phyloP scores from a whole-genome alignment of 1,139 yeast species.

The Taiozyma onychis region DNA sequence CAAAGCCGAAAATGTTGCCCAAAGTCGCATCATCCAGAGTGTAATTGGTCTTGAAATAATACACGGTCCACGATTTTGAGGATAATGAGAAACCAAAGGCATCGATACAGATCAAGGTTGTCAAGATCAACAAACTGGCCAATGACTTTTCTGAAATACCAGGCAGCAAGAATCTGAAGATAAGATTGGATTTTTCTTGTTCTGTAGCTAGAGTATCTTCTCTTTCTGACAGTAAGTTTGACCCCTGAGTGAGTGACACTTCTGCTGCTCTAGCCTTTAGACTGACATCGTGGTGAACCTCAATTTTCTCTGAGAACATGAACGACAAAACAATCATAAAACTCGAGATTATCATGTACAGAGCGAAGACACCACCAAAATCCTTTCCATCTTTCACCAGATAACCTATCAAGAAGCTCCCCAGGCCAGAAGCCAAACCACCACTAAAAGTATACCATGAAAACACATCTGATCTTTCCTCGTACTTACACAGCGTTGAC shows the following conservation, averaged over 20 bases:
- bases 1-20: constrained; percentile 36
- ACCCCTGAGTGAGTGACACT: constrained; percentile 7
- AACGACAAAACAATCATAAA: constrained; percentile 48
- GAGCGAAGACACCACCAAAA: constrained; percentile 52
- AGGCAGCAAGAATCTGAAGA: constrained; percentile 8
- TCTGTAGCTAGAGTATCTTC: constrained; percentile 2
- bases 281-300: constrained; percentile 29
- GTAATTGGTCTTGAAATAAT: constrained; percentile 35
- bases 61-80: constrained; percentile 41
- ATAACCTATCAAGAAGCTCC: constrained; percentile 63
- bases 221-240: constrained; percentile 20
- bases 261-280: neutral
- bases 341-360: constrained; percentile 52
- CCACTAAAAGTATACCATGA: constrained; percentile 54
- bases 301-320: constrained; percentile 51
- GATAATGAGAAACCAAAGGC: constrained; percentile 40
- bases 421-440: constrained; percentile 70
- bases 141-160: constrained; percentile 12
- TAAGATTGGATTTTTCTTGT: neutral
- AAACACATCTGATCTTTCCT: constrained; percentile 67
- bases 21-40: constrained; percentile 30
- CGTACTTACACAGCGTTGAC: constrained; percentile 69
- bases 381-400: constrained; percentile 40
- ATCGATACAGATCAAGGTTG: constrained; percentile 37
- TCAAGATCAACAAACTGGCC: constrained; percentile 30